phyloP scores from a whole-genome alignment of 495 filamentous ascomycete genomes.

The Cladorrhinum samala region DNA sequence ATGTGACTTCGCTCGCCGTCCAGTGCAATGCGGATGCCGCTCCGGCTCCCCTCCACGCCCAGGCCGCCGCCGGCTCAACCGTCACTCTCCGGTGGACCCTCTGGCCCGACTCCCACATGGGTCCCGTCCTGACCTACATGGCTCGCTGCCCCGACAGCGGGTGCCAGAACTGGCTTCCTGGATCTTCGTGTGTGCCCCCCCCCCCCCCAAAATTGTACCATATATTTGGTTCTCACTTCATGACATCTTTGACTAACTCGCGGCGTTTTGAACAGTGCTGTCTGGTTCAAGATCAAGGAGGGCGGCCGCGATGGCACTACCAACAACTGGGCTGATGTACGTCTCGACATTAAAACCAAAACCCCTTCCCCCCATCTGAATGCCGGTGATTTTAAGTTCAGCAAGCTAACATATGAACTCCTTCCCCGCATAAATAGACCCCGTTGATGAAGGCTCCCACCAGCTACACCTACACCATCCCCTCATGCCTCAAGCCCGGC shows the following conservation, averaged over 20 bases:
- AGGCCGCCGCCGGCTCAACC: conserved; percentile 47
- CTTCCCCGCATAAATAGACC: no score
- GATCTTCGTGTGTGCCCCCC: conserved; percentile 31
- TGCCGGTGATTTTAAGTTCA: no score
- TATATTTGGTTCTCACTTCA: background rate
- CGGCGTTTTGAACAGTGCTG: conserved; percentile 22
- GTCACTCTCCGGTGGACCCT: conserved; percentile 58
- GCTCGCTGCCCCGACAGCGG: conserved; percentile 56
- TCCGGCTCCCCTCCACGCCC: conserved; percentile 49
- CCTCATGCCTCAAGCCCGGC: conserved; percentile 51
- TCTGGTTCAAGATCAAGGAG: conserved; percentile 61
- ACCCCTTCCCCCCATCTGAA: background rate
- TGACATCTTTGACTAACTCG: background rate
- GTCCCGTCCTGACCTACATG: conserved; percentile 61
- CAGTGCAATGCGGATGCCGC: conserved; percentile 44
- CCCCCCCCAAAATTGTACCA: no score
- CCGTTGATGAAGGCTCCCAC: conserved; percentile 51
- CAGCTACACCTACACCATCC: conserved; percentile 57
- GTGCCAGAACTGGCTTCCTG: conserved; percentile 50
- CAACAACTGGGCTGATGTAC: conserved; percentile 23
- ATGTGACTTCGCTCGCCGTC: conserved; percentile 39
- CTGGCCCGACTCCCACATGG: conserved; percentile 58
- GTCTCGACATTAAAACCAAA: background rate
- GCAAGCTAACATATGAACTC: no score
- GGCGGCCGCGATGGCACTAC: conserved; percentile 46